Base-by-base conservation (phyloP, 1,284 basidiomycete species). In the Peniophora sp. region DNA sequence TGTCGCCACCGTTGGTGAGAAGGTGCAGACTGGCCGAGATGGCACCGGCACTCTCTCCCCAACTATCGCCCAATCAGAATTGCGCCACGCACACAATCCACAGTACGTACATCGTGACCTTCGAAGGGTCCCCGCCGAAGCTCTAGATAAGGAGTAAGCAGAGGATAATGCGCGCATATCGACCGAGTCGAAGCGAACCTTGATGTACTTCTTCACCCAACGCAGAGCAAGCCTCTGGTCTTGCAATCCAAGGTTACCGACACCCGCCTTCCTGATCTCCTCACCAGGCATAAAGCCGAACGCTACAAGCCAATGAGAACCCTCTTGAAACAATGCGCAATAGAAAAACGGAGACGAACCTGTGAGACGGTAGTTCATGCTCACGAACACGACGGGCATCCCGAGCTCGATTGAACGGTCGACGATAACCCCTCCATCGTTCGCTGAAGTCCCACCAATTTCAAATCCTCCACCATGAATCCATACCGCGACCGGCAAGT, bases 211-310 rank as follows among this genome's bases (percentile, higher is more conserved):
- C 39, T 69, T 65, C 0, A 72, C 60, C 70, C 72, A 74, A 47
- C 64, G 52, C 24, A 74, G 56, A 0, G 63, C 68, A 2, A 63
- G 50, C 34, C 58, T 53, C 43, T 60, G 70, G 56, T 72, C 69
- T 55, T 71, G 67, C 17, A 78, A 61, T 3, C 77, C 78, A 5
- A 78, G 63, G 56, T 80, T 81, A 3, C 72, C 70, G 1, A 74
- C 64, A 0, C 72, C 72, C 32, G 69, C 76, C 0, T 60, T 69
- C 48, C 72, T 71, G 3, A 77, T 68, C 58, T 79, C 73, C 50
- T 70, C 62, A 23, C 73, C 65, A 11, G 69, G 68, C 36, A 75
- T 56, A 59, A 77, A 77, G 3, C 74, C 75, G 54, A 60, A 61
- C 41, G 58, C 58, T 59, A 20, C 52, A 53, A 51, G 27, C 49